Conservation (phyloP, 306 rosid genomes). For the Lathyrus tuberosus region DNA sequence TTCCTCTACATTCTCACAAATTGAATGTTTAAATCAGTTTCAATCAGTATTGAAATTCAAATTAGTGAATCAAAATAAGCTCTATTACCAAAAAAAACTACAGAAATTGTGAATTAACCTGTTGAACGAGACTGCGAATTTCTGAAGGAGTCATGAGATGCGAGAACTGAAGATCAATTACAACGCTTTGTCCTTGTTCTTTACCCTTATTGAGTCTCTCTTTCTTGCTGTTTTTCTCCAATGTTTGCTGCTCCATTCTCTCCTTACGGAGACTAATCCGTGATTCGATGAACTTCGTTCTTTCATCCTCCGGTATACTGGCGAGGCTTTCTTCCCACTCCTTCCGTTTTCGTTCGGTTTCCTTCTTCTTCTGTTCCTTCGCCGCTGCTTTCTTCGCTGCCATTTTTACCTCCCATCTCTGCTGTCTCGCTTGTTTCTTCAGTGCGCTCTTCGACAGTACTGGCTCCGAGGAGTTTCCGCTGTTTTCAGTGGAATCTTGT, state of each 20-base stretch:
- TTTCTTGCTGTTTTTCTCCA: constrained; percentile 59
- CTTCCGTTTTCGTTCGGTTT: constrained; percentile 68
- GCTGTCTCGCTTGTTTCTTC: constrained; percentile 76
- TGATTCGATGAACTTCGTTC: constrained; percentile 64
- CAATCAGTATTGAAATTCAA: too few species aligned
- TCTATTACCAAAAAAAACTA: neutral
- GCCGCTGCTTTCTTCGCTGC: constrained; percentile 78
- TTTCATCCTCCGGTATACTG: constrained; percentile 61
- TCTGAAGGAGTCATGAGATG: constrained; percentile 76
- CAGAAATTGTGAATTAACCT: constrained; percentile 45
- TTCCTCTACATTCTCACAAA: neutral
- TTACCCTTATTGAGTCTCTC: constrained; percentile 61
- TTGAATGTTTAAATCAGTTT: too few species aligned
- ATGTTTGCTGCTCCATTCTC: constrained; percentile 73
- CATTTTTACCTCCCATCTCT: constrained; percentile 72
- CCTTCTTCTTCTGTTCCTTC: constrained; percentile 67
- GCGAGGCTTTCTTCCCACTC: constrained; percentile 84
- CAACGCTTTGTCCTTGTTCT: constrained; percentile 69
- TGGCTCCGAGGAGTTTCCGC: constrained; percentile 12
- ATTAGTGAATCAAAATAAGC: neutral
- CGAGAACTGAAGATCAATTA: constrained; percentile 77
- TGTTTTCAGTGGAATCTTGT: constrained; percentile 31
- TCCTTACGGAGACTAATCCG: constrained; percentile 69
- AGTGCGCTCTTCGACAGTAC: constrained; percentile 64
- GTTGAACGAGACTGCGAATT: constrained; percentile 84